Percentiles rank a stretch among this genome's conserved stretches.
Evolutionary conservation across 768 basidiomycete species (phyloP).

Genomic region (Xerocomus brunneocitrinus): DNA sequence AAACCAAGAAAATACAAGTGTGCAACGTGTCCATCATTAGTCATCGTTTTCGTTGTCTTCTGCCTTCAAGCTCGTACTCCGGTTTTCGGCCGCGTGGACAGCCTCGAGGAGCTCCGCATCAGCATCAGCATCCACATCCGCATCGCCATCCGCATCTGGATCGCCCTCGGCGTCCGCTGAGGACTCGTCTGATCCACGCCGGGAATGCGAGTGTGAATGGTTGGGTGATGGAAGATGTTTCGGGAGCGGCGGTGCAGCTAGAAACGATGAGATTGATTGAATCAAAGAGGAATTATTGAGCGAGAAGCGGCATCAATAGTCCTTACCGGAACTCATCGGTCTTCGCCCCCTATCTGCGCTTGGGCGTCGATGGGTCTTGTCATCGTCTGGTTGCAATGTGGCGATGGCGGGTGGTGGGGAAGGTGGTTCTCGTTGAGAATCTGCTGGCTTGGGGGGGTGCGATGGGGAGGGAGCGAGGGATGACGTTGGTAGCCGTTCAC

Average conservation of each 20-base stretch:
- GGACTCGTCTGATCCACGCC: constrained; percentile 26
- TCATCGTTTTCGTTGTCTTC: constrained; percentile 25
- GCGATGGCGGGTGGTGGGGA: constrained; percentile 32
- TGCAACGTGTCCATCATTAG: constrained; percentile 1
- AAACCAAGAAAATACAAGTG: too few species aligned
- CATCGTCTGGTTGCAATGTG: constrained; percentile 27
- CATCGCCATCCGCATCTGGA: constrained; percentile 38
- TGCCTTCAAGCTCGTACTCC: constrained; percentile 32
- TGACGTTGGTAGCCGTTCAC: constrained; percentile 24
- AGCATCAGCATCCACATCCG: constrained; percentile 31
- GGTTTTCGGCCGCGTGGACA: constrained; percentile 46
- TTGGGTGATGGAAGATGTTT: constrained; percentile 26
- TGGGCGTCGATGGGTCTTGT: constrained; percentile 18
- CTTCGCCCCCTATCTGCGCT: constrained; percentile 25
- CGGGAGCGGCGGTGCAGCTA: constrained; percentile 13
- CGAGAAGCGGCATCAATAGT: not conserved
- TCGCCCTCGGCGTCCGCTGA: constrained; percentile 30
- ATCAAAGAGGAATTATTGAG: constrained; percentile 2
- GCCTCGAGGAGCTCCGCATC: constrained; percentile 50
- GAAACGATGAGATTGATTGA: constrained; percentile 1
- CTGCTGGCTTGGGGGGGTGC: constrained; percentile 7
- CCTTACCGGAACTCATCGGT: constrained; percentile 28
- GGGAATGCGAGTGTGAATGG: constrained; percentile 23
- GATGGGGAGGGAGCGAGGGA: constrained; percentile 19
- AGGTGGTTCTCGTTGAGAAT: constrained; percentile 28